phyloP scores from a whole-genome alignment of 75 land plant genomes.

The Selaginella moellendorffii region DNA sequence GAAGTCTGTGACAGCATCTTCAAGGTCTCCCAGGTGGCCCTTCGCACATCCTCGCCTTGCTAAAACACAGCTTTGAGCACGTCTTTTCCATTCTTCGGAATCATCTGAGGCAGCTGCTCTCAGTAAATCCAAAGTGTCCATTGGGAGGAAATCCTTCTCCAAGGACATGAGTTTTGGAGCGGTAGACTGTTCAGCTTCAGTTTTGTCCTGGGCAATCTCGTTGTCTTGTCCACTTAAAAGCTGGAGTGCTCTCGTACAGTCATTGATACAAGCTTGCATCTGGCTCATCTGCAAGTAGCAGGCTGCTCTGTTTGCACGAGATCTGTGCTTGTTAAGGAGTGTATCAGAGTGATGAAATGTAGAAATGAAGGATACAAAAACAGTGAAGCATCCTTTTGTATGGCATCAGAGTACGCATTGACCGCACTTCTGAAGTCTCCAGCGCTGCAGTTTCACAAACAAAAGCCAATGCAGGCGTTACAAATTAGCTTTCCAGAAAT shows the following conservation, averaged over 20 bases:
- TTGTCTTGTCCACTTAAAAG: constrained; percentile 5
- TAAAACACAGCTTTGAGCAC: background rate
- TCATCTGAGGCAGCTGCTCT: no score
- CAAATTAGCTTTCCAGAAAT: no score
- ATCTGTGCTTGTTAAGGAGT: constrained; percentile 6
- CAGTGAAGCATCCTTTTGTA: constrained; percentile 20
- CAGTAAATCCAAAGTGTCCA: background rate
- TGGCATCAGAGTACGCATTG: constrained; percentile 27
- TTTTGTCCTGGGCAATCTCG: background rate
- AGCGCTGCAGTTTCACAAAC: constrained; percentile 9
- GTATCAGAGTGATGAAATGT: background rate
- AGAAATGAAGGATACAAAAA: constrained; percentile 20
- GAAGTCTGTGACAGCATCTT: background rate
- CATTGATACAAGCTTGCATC: constrained; percentile 18
- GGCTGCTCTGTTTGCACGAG: constrained; percentile 24
- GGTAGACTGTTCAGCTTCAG: background rate
- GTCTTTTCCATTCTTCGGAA: background rate
- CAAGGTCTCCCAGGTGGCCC: background rate
- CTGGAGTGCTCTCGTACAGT: constrained; percentile 18
- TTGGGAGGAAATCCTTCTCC: background rate
- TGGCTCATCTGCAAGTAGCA: constrained; percentile 22
- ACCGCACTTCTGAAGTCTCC: constrained; percentile 29
- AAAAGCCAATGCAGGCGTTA: no score
- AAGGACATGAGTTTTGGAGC: background rate
- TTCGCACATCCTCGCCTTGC: background rate